A percentile compares a stretch with the other conserved stretches of the same genome.
Evolutionary conservation across 2,329 filamentous ascomycete genomes (phyloP).

Genomic region (Colletotrichum costaricense): DNA sequence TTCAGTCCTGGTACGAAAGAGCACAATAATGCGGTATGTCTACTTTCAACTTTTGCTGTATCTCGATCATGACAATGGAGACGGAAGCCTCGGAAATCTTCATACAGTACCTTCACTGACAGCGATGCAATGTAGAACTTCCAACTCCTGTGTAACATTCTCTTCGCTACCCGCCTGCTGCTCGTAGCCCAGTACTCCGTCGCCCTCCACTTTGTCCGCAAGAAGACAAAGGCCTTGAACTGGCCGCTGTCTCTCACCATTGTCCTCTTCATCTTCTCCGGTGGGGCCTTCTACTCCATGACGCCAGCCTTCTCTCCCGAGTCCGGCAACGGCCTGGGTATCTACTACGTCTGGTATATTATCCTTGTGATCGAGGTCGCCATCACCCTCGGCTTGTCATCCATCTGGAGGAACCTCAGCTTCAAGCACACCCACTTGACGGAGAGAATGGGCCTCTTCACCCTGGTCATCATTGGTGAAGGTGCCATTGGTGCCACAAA

Average conservation of each 20-base stretch:
- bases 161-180: conserved; percentile 47
- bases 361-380: conserved; percentile 60
- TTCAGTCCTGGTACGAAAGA: conserved; percentile 52
- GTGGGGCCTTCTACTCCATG: conserved; percentile 42
- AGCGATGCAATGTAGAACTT: conserved; percentile 45
- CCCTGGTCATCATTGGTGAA: conserved; percentile 69
- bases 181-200: conserved; percentile 48
- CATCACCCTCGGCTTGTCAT: conserved; percentile 59
- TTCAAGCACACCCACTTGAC: conserved; percentile 69
- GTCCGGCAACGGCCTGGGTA: conserved; percentile 38
- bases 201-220: conserved; percentile 46
- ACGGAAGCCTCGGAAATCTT: not conserved
- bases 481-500: conserved; percentile 66
- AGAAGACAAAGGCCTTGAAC: conserved; percentile 41
- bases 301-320: conserved; percentile 23
- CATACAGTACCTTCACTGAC: not conserved
- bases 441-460: conserved; percentile 68
- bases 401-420: conserved; percentile 59
- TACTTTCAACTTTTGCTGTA: not conserved
- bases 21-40: conserved; percentile 48
- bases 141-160: conserved; percentile 50
- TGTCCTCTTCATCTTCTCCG: conserved; percentile 45
- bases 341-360: conserved; percentile 62
- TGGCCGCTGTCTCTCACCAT: conserved; percentile 43
- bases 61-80: too few relatives aligned